Evolutionary conservation across 2,329 filamentous ascomycete species (phyloP).

Genomic region (Herpotrichia juniperi): DNA sequence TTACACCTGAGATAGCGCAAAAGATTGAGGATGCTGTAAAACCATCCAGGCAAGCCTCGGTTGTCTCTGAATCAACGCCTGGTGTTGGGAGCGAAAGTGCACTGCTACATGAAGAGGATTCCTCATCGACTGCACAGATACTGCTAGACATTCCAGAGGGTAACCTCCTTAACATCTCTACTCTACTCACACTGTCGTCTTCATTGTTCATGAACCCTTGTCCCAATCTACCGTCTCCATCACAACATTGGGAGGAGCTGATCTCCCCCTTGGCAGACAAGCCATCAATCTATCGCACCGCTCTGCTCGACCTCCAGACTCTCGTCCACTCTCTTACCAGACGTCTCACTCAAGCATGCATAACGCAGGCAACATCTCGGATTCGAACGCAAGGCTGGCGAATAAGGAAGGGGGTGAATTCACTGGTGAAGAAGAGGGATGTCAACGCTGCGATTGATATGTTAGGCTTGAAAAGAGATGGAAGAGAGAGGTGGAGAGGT

Average conservation of each 20-base stretch:
- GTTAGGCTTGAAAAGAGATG: conserved; percentile 56
- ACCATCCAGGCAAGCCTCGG: conserved; percentile 1
- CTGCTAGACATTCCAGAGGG: conserved; percentile 41
- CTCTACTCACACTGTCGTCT: conserved; percentile 38
- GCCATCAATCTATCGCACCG: conserved; percentile 76
- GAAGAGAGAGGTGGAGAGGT: conserved; percentile 57
- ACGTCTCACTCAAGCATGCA: conserved; percentile 70
- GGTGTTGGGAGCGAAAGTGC: conserved; percentile 8
- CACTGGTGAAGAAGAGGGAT: conserved; percentile 54
- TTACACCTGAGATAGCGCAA: conserved; percentile 53
- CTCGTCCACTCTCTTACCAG: conserved; percentile 71
- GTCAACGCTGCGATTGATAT: conserved; percentile 62
- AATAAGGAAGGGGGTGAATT: conserved; percentile 32
- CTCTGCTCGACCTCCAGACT: conserved; percentile 76
- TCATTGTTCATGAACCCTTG: conserved; percentile 46
- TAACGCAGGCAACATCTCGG: conserved; percentile 75
- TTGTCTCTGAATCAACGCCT: conserved; percentile 21
- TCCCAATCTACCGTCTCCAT: conserved; percentile 29
- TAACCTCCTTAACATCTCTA: conserved; percentile 31
- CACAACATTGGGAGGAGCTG: conserved; percentile 52
- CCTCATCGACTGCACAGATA: conserved; percentile 14
- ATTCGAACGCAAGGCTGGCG: conserved; percentile 58
- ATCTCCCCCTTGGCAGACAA: conserved; percentile 70
- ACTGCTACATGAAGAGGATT: background rate
- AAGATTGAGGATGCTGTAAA: conserved; percentile 37